These are phyloP conservation scores for Triticum monococcum DNA, from an alignment of 176 grass and related monocot genomes.

Conservation along the genomic window DNA sequence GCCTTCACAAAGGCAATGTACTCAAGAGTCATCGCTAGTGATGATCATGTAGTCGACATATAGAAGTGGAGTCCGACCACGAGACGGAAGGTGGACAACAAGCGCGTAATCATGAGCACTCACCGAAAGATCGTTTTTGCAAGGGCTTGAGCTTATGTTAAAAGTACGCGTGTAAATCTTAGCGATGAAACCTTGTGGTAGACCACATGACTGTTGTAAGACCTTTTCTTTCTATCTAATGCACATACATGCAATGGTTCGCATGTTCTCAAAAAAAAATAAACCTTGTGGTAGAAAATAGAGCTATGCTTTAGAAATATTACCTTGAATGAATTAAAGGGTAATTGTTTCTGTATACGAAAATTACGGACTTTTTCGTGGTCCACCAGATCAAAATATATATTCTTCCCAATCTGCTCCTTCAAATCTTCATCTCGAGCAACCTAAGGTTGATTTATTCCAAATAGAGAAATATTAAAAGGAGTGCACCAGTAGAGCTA, in stretches of 20 bases:
- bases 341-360: constrained; percentile 93
- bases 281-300: constrained; percentile 1
- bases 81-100: no score
- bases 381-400: constrained; percentile 95
- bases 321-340: constrained; percentile 96
- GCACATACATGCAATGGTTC: neutral
- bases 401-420: constrained; percentile 88
- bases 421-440: constrained; percentile 77
- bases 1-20: no score
- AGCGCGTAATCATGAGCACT: no score
- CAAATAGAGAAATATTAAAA: constrained; percentile 17
- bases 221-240: neutral
- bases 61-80: no score
- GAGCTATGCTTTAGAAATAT: neutral
- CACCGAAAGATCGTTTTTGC: neutral
- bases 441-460: constrained; percentile 57
- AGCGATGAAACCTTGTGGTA: neutral
- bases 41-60: no score
- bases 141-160: neutral
- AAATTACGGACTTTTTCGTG: constrained; percentile 98
- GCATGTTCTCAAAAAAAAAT: neutral
- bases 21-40: no score
- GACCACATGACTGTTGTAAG: neutral
- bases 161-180: neutral
- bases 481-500: constrained; percentile 14